Evolutionary conservation across 2,329 filamentous ascomycete species (phyloP).

Genomic region (Emergomyces africanus): DNA sequence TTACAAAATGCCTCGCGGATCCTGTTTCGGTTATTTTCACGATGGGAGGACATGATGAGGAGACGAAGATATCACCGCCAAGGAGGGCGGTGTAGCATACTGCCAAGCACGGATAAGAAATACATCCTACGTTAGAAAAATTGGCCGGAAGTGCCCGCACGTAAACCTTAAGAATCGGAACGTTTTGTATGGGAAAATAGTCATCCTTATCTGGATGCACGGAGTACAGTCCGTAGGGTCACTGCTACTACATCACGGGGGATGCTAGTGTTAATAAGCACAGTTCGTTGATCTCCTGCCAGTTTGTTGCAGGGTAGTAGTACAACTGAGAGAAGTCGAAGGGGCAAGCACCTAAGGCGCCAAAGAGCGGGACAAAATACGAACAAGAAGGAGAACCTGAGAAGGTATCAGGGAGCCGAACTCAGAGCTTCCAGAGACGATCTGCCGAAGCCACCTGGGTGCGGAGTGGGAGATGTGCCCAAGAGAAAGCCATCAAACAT

Average conservation of each 20-base stretch:
- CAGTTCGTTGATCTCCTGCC: background rate
- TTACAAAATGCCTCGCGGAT: background rate
- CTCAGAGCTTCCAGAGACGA: background rate
- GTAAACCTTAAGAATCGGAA: background rate
- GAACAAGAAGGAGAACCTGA: background rate
- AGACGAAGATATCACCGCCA: background rate
- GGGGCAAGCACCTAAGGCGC: background rate
- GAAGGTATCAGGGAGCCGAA: background rate
- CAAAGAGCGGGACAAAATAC: background rate
- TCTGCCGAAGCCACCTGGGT: background rate
- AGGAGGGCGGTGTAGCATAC: background rate
- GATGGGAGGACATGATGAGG: background rate
- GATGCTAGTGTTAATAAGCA: background rate
- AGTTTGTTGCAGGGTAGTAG: background rate
- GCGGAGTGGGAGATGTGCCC: no score
- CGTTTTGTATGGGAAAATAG: background rate
- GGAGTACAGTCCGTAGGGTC: background rate
- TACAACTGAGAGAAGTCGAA: background rate
- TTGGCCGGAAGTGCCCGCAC: background rate
- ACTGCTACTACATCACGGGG: background rate
- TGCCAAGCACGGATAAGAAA: background rate
- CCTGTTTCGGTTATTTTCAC: background rate
- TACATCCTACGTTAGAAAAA: background rate
- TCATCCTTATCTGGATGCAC: background rate
- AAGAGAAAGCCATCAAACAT: no score